Conservation (phyloP, 768 basidiomycete species). For the Hypholoma sublateritium region DNA sequence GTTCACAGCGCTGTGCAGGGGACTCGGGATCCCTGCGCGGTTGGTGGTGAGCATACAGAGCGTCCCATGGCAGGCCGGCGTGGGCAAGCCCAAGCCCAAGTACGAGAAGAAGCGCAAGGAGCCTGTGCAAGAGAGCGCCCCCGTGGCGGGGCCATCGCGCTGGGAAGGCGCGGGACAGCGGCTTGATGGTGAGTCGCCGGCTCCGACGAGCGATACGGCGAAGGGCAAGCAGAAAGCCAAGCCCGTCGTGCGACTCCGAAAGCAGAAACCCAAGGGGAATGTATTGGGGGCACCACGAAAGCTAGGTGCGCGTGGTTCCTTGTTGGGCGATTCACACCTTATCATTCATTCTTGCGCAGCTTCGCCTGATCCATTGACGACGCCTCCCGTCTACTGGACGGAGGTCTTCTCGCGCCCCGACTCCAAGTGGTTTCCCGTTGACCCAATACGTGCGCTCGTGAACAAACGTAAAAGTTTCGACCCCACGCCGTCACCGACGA, state of each 20-base stretch:
- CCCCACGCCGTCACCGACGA: conserved; percentile 43
- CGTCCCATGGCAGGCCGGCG: conserved; percentile 81
- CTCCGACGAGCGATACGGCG: conserved; percentile 42
- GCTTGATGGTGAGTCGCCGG: conserved; percentile 34
- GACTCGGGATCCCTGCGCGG: conserved; percentile 81
- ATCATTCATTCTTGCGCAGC: conserved; percentile 17
- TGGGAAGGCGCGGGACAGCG: conserved; percentile 29
- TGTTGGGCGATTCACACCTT: neutral
- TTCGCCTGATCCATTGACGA: conserved; percentile 53
- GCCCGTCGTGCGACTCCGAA: conserved; percentile 59
- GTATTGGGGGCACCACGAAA: conserved; percentile 33
- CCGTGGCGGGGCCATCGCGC: conserved; percentile 17
- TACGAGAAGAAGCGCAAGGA: conserved; percentile 33
- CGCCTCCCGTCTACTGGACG: conserved; percentile 93
- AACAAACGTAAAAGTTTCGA: conserved; percentile 83
- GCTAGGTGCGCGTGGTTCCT: conserved; percentile 16
- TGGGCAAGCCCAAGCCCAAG: conserved; percentile 32
- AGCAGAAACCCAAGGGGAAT: conserved; percentile 50
- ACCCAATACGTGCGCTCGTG: conserved; percentile 79
- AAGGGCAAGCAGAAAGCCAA: conserved; percentile 60
- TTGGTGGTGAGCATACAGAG: conserved; percentile 90
- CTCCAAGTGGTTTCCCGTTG: conserved; percentile 89
- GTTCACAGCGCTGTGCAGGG: conserved; percentile 88
- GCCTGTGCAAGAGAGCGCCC: conserved; percentile 32
- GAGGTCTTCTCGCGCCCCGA: conserved; percentile 95